These are phyloP conservation scores for Torulaspora pretoriensis DNA, from an alignment of 1,139 yeast species.

Conservation along the genomic window DNA sequence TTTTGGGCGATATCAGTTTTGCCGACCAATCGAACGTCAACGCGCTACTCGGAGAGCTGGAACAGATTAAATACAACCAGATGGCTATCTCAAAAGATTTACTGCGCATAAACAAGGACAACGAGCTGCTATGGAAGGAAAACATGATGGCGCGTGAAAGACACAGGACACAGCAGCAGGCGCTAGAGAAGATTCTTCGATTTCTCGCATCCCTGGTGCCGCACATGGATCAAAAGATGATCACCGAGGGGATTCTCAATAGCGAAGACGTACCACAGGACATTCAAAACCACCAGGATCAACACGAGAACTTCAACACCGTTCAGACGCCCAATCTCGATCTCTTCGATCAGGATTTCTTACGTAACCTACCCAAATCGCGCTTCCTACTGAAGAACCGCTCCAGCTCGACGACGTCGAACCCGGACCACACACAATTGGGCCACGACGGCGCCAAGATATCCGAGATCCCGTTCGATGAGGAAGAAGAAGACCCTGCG, in stretches of 20 bases:
- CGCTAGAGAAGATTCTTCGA: constrained; percentile 80
- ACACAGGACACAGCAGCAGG: constrained; percentile 78
- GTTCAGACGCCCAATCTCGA: background rate
- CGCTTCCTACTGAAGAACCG: constrained; percentile 29
- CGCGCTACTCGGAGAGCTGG: constrained; percentile 65
- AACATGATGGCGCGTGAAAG: constrained; percentile 78
- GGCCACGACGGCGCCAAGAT: constrained; percentile 17
- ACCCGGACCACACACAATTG: constrained; percentile 5
- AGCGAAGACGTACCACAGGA: constrained; percentile 10
- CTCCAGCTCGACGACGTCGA: constrained; percentile 20
- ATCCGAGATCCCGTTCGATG: constrained; percentile 31
- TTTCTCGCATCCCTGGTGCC: constrained; percentile 81
- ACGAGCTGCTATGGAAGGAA: constrained; percentile 88
- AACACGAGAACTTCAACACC: background rate
- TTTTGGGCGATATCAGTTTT: constrained; percentile 17
- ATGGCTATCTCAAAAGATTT: constrained; percentile 78
- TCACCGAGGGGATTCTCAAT: constrained; percentile 36
- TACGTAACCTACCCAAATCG: constrained; percentile 15
- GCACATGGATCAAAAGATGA: constrained; percentile 48
- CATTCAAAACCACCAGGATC: background rate
- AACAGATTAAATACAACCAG: constrained; percentile 72
- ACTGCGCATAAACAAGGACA: constrained; percentile 76
- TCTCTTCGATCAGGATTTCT: constrained; percentile 3
- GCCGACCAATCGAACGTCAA: constrained; percentile 45
- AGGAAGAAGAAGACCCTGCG: constrained; percentile 17